These are phyloP conservation scores for Blastobotrys illinoisensis DNA, from an alignment of 1,139 yeast species.

Conservation along the genomic window DNA sequence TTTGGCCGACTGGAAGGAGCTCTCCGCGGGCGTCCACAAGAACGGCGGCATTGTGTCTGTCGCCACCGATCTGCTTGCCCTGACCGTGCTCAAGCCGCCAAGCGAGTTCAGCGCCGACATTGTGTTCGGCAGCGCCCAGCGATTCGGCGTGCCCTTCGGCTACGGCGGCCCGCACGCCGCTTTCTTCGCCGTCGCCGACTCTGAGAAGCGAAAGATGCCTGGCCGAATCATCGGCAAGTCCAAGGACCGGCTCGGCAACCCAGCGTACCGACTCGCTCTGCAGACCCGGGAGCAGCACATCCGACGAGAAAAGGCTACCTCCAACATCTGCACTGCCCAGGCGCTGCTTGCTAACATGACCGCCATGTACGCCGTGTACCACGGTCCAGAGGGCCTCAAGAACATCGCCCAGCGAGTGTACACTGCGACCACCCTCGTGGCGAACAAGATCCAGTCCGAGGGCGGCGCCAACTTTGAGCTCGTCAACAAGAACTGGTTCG, in stretches of 20 bases:
- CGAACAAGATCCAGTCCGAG: constrained; percentile 42
- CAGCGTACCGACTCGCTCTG: constrained; percentile 84
- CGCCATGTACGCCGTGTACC: constrained; percentile 93
- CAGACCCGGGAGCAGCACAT: constrained; percentile 98
- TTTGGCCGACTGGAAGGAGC: constrained; percentile 47
- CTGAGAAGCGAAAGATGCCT: constrained; percentile 86
- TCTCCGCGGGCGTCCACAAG: constrained; percentile 63
- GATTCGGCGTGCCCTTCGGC: constrained; percentile 97
- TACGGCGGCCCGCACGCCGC: constrained; percentile 99
- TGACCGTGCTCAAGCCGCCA: constrained; percentile 82
- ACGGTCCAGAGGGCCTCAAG: constrained; percentile 86
- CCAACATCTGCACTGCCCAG: constrained; percentile 96
- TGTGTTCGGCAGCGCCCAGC: constrained; percentile 86
- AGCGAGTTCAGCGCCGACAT: constrained; percentile 85
- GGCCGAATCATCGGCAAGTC: constrained; percentile 94
- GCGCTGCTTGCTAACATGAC: constrained; percentile 93
- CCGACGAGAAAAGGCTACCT: constrained; percentile 94
- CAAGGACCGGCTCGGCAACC: constrained; percentile 84
- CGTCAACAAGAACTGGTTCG: constrained; percentile 68
- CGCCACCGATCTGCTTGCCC: constrained; percentile 85
- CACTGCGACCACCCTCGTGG: constrained; percentile 69
- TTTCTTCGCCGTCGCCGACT: constrained; percentile 77
- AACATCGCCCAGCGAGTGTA: constrained; percentile 74
- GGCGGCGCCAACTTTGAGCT: constrained; percentile 30
- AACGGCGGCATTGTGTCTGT: constrained; percentile 73